Evolutionary conservation across 2,329 filamentous ascomycete genomes (phyloP).

Genomic region (Aureobasidium sp.): DNA sequence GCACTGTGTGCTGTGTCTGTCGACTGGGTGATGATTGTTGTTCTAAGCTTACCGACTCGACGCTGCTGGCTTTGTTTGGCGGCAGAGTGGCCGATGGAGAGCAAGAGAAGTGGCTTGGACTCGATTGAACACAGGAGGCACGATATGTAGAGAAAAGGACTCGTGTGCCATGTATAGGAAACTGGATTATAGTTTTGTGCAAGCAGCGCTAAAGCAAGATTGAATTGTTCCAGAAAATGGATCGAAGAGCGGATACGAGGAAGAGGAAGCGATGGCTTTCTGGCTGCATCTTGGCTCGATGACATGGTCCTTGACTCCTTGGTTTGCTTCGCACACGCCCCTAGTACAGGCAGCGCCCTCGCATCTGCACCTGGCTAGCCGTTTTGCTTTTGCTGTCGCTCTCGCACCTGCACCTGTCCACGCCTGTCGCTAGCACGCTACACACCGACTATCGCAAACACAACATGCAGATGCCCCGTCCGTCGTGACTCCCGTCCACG

Average conservation of each 20-base stretch:
- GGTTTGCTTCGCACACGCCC: not conserved
- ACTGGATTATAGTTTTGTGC: not conserved
- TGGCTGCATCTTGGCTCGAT: constrained; percentile 8
- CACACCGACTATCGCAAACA: constrained; percentile 2
- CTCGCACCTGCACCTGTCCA: not conserved
- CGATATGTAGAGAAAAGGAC: not conserved
- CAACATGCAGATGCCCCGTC: not conserved
- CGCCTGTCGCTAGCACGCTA: not conserved
- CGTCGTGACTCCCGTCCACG: not conserved
- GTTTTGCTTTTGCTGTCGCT: not conserved
- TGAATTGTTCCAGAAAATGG: constrained; percentile 7
- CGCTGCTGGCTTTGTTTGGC: not conserved
- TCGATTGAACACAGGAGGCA: not conserved
- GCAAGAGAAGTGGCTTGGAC: not conserved
- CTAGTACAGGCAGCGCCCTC: not conserved
- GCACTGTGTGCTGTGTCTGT: constrained; percentile 3
- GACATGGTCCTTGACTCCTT: not conserved
- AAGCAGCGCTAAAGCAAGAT: not conserved
- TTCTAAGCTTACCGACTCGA: not conserved
- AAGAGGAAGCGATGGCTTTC: not conserved
- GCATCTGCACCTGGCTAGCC: not conserved
- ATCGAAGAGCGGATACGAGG: constrained; percentile 2
- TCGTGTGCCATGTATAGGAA: not conserved
- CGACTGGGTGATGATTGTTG: constrained; percentile 1
- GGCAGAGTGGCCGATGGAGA: not conserved